Evolutionary conservation across 2,329 filamentous ascomycete species (phyloP).

Genomic region (Fusarium paranaense): DNA sequence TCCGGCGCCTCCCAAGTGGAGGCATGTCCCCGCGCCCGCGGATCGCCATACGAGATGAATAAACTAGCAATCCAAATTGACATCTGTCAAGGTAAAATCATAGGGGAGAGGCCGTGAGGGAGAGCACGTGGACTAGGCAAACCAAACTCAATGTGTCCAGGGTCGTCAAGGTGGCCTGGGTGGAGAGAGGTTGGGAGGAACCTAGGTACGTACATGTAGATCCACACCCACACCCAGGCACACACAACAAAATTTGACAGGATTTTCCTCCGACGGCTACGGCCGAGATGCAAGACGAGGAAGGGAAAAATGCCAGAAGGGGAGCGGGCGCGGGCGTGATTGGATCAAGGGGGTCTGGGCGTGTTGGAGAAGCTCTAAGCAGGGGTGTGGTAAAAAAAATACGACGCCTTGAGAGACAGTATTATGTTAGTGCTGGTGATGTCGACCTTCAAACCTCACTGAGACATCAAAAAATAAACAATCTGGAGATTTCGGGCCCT

Average conservation of each 20-base stretch:
- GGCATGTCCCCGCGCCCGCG: not conserved
- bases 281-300: slow-evolving; percentile 30
- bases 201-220: not conserved
- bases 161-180: not conserved
- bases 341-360: slow-evolving; percentile 6
- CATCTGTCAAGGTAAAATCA: not conserved
- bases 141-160: not conserved
- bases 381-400: slow-evolving; percentile 12
- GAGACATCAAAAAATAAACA: slow-evolving; percentile 13
- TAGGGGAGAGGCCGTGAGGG: not conserved
- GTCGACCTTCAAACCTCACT: not conserved
- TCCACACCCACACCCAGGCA: not conserved
- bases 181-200: not conserved
- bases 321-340: slow-evolving; percentile 18
- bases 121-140: slow-evolving; percentile 2
- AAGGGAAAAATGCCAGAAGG: not conserved
- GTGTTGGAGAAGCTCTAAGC: slow-evolving; percentile 30
- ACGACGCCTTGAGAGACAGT: not conserved
- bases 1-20: slow-evolving; percentile 6
- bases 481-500: slow-evolving; percentile 32
- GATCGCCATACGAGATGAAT: not conserved
- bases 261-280: slow-evolving; percentile 31
- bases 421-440: not conserved
- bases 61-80: not conserved
- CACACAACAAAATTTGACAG: not conserved